Conservation (phyloP, 2,329 filamentous ascomycete genomes). For the Sporothrix protearum region DNA sequence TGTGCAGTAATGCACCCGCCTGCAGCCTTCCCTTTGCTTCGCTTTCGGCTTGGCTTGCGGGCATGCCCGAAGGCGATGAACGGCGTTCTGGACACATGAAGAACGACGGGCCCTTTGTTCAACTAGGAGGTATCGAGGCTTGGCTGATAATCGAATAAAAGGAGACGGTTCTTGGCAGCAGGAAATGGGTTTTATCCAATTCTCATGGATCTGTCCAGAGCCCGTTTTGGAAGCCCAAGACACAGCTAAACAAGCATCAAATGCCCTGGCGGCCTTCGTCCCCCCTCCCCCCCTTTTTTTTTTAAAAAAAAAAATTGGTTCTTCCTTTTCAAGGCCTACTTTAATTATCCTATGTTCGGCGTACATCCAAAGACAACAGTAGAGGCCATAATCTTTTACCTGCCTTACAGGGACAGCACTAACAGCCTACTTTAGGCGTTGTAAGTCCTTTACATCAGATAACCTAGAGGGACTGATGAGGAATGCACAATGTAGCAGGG, state of each 20-base stretch:
- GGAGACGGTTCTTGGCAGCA: not conserved
- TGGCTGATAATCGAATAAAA: not conserved
- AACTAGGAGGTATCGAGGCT: not conserved
- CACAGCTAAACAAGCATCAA: not conserved
- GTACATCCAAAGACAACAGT: not conserved
- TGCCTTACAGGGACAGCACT: not conserved
- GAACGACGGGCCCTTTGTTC: not conserved
- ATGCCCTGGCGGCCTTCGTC: not conserved
- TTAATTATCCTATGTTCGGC: not conserved
- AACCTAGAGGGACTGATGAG: not conserved
- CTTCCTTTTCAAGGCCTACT: not conserved
- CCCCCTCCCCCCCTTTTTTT: too few species aligned
- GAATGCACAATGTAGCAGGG: too few species aligned
- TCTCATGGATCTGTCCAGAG: not conserved
- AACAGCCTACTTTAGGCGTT: not conserved
- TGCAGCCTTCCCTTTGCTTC: not conserved
- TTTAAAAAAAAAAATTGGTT: too few species aligned
- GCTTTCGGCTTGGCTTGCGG: not conserved
- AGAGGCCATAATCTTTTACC: not conserved
- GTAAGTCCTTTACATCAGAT: not conserved
- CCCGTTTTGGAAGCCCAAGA: not conserved
- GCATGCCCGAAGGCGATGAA: not conserved
- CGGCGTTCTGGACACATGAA: not conserved
- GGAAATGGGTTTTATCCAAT: not conserved
- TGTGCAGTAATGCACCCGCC: not conserved